Conservation (phyloP, 192 early-diverging fungal genomes). For the Linnemannia zychae region DNA sequence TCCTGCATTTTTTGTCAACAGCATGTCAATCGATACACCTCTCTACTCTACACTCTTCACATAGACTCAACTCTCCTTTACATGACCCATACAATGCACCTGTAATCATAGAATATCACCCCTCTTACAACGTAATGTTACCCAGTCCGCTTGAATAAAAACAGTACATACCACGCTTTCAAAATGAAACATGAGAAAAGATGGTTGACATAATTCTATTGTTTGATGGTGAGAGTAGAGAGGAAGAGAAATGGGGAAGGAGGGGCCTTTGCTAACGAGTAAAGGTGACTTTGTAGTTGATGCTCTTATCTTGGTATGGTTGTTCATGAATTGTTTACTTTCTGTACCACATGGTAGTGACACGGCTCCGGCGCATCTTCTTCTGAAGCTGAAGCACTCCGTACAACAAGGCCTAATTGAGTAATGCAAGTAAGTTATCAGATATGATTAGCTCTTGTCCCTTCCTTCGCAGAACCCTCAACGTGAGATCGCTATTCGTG, state of each 20-base stretch:
- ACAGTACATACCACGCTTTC: not conserved
- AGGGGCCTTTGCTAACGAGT: too few species aligned
- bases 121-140: not conserved
- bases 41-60: not conserved
- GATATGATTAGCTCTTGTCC: too few species aligned
- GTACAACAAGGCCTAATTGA: slow-evolving; percentile 82
- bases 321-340: slow-evolving; percentile 62
- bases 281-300: not conserved
- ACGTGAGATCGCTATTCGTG: too few species aligned
- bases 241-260: not conserved
- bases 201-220: not conserved
- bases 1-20: not conserved
- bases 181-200: not conserved
- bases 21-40: not conserved
- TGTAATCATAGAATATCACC: not conserved
- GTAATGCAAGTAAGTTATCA: not conserved
- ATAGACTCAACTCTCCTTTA: not conserved
- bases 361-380: slow-evolving; percentile 91
- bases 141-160: not conserved
- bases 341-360: slow-evolving; percentile 85
- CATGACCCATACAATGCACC: not conserved
- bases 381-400: slow-evolving; percentile 98
- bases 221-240: not conserved
- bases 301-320: not conserved
- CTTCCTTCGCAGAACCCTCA: too few species aligned